Evolutionary conservation across 495 filamentous ascomycete genomes (phyloP).

Genomic region (Podospora anserina): DNA sequence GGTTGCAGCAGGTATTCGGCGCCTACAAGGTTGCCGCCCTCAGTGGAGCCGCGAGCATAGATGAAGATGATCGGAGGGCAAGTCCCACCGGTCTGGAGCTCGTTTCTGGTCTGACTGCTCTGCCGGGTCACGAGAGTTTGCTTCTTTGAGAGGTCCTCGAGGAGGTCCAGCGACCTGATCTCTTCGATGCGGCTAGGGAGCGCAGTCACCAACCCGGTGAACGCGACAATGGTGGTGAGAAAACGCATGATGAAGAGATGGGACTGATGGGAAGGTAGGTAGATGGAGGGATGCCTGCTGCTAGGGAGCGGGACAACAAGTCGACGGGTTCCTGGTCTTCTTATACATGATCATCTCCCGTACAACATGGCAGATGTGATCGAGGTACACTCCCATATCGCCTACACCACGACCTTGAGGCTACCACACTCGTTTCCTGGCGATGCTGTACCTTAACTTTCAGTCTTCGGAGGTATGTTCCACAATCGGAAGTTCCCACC

Average conservation of each 20-base stretch:
- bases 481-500: not conserved
- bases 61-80: slow-evolving; percentile 51
- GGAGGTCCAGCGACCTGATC: slow-evolving; percentile 13
- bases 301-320: not conserved
- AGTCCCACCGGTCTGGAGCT: slow-evolving; percentile 17
- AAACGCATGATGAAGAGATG: slow-evolving; percentile 3
- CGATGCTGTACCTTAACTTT: too few relatives aligned
- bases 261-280: too few relatives aligned
- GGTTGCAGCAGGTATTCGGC: not conserved
- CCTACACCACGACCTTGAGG: not conserved
- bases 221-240: slow-evolving; percentile 10
- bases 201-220: slow-evolving; percentile 12
- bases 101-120: slow-evolving; percentile 8
- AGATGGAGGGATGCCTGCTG: not conserved
- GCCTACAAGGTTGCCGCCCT: slow-evolving; percentile 51
- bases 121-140: slow-evolving; percentile 9
- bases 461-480: not conserved
- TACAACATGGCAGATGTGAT: not conserved
- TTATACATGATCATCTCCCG: not conserved
- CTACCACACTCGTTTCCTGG: not conserved
- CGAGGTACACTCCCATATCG: too few relatives aligned
- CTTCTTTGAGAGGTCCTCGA: slow-evolving; percentile 1
- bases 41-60: slow-evolving; percentile 43
- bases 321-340: not conserved
- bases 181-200: slow-evolving; percentile 18